These are phyloP conservation scores for Opeltia flavorubescens DNA, from an alignment of 495 filamentous ascomycete genomes.

Conservation along the genomic window DNA sequence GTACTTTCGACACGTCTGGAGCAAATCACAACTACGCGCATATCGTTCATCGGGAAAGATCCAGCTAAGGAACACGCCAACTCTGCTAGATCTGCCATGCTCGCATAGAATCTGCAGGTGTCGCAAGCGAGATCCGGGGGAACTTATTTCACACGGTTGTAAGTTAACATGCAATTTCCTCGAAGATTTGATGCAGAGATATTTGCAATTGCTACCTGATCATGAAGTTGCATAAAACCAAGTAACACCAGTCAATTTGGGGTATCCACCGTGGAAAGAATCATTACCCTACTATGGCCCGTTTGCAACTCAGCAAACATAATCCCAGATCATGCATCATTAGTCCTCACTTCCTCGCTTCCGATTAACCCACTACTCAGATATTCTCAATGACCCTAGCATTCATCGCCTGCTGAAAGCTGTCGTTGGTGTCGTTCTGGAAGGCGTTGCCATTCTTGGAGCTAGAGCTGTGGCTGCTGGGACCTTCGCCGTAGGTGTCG, in stretches of 20 bases:
- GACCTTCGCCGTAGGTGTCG: constrained; percentile 44
- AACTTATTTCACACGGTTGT: no score
- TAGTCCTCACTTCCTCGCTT: no score
- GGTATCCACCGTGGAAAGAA: constrained; percentile 8
- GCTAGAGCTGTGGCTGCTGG: constrained; percentile 31
- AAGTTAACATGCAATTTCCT: no score
- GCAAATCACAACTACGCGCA: not conserved
- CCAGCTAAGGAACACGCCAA: no score
- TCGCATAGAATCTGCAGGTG: no score
- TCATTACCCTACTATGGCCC: not conserved
- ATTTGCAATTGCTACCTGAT: no score
- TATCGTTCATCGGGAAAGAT: not conserved
- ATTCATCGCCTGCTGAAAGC: constrained; percentile 75
- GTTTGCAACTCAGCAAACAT: not conserved
- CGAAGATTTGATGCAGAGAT: no score
- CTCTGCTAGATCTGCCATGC: no score
- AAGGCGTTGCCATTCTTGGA: constrained; percentile 10
- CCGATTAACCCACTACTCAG: constrained; percentile 32
- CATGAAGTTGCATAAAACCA: not conserved
- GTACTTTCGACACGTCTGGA: not conserved
- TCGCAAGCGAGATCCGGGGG: no score
- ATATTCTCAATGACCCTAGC: constrained; percentile 79
- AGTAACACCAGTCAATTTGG: constrained; percentile 1
- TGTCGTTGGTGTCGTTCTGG: constrained; percentile 32
- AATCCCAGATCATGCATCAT: not conserved